Evolutionary conservation across 352 stramenopile species (phyloP), one percentile per base, ranked within the genome.

Genomic region (Globisporangium camurandrum): DNA sequence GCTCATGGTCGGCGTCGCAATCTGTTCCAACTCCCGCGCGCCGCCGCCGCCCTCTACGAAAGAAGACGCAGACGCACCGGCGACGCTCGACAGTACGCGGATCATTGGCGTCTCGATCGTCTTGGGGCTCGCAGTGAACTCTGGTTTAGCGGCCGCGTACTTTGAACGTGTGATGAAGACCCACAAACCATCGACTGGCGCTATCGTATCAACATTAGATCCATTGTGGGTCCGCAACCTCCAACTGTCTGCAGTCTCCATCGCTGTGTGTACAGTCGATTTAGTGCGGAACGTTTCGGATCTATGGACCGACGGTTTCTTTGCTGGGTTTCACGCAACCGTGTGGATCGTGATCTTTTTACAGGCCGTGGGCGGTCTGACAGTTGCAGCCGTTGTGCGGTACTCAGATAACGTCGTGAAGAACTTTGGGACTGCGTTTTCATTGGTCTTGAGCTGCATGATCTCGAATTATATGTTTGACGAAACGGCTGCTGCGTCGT

Each of bases 361-460:
- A 17, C 84, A 94, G 57, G 84, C 81, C 12, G 76, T 89, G 16
- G 84, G 84, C 43, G 84, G 84, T 0, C 76, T 94, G 53, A 92
- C 80, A 5, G 86, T 93, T 57, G 84, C 84, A 7, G 81, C 79
- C 0, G 84, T 94, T 52, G 81, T 94, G 63, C 75, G 81, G 19
- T 94, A 84, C 68, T 92, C 84, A 52, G 84, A 94, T 77, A 94
- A 94, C 57, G 81, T 94, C 43, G 75, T 94, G 60, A 94, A 94
- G 71, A 94, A 93, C 61, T 94, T 94, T 50, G 84, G 78, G 65
- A 92, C 84, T 24, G 88, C 78, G 17, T 89, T 94, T 64, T 92
- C 84, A 49, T 69, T 94, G 49, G 76, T 94, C 56, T 75, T 94
- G 30, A 91, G 78, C 54, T 91, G 81, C 69, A 77, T 94, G 51